These are phyloP conservation scores for Climacium dendroides DNA, from an alignment of 225 moss, liverwort and hornwort genomes.

Conservation along the genomic window DNA sequence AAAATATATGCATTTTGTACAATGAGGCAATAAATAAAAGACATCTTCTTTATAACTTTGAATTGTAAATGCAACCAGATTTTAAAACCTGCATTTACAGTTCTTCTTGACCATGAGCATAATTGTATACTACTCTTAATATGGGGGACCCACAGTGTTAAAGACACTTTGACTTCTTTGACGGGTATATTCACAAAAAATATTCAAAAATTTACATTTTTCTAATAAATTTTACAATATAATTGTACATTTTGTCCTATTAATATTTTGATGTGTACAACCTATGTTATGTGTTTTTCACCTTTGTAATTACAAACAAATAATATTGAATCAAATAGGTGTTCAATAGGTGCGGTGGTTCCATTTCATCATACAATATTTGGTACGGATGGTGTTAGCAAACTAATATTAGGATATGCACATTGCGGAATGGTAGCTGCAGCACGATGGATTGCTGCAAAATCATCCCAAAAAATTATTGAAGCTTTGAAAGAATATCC, in stretches of 20 bases:
- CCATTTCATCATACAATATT: constrained; percentile 86
- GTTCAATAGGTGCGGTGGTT: constrained; percentile 54
- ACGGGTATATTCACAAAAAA: neutral
- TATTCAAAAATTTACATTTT: too few species aligned
- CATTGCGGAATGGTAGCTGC: constrained; percentile 98
- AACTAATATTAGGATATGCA: constrained; percentile 75
- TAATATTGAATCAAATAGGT: neutral
- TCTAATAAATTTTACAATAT: too few species aligned
- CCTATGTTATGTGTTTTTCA: neutral
- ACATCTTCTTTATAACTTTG: neutral
- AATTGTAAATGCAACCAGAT: constrained; percentile 16
- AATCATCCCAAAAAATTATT: constrained; percentile 38
- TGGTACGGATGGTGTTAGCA: constrained; percentile 54
- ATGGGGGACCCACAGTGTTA: constrained; percentile 84
- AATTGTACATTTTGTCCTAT: neutral
- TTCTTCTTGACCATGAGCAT: constrained; percentile 64
- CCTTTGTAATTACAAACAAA: neutral
- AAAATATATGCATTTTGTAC: neutral
- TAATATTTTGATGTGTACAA: too few species aligned
- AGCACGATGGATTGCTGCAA: constrained; percentile 73
- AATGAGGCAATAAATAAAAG: neutral
- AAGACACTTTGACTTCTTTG: constrained; percentile 68
- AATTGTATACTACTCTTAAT: constrained; percentile 58
- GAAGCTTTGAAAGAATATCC: constrained; percentile 47
- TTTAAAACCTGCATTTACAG: constrained; percentile 75